These are phyloP conservation scores for Fremontodendron californicum DNA, from an alignment of 345 rosid species.

Conservation along the genomic window DNA sequence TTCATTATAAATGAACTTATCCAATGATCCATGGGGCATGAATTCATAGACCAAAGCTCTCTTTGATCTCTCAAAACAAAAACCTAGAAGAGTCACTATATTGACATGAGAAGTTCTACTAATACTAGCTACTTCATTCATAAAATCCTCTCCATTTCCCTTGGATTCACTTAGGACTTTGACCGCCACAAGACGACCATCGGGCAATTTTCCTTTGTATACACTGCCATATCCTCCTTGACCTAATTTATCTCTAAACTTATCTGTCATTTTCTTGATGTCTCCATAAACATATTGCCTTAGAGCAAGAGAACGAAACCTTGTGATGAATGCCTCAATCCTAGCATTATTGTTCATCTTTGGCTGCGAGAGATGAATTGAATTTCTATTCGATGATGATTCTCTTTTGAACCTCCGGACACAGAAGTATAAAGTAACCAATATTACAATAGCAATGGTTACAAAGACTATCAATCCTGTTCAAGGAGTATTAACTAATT, in stretches of 20 bases:
- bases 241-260: conserved; percentile 22
- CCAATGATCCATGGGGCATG: conserved; percentile 41
- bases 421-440: background rate
- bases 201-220: conserved; percentile 20
- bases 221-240: conserved; percentile 32
- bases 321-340: conserved; percentile 16
- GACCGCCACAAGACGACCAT: conserved; percentile 26
- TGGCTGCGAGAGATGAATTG: background rate
- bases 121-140: conserved; percentile 29
- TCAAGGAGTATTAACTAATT: background rate
- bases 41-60: conserved; percentile 30
- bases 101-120: conserved; percentile 35
- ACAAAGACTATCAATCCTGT: background rate
- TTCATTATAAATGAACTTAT: conserved; percentile 21
- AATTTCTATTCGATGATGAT: background rate
- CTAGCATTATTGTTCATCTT: background rate
- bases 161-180: conserved; percentile 3
- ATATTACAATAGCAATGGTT: background rate
- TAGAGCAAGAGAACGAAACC: conserved; percentile 9
- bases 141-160: background rate
- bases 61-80: conserved; percentile 29
- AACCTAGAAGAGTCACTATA: conserved; percentile 34
- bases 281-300: conserved; percentile 11
- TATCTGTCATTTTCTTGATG: conserved; percentile 24
- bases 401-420: background rate